These are phyloP conservation scores for Spathaspora passalidarum DNA, from an alignment of 805 yeast species.

Conservation along the genomic window DNA sequence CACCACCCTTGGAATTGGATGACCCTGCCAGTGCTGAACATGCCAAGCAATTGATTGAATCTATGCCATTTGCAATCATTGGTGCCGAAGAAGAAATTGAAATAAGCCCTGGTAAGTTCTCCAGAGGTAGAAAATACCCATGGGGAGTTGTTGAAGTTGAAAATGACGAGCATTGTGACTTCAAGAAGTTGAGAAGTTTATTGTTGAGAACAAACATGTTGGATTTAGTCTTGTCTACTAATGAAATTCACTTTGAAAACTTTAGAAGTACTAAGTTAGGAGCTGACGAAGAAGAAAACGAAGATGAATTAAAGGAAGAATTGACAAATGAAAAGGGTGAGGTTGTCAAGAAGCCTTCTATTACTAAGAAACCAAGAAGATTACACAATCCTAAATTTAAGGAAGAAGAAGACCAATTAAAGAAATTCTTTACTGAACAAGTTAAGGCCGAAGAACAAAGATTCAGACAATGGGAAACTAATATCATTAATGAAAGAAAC, in stretches of 20 bases:
- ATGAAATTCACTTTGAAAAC: constrained; percentile 77
- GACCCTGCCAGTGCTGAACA: constrained; percentile 78
- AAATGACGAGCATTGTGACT: constrained; percentile 82
- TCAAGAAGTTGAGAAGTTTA: constrained; percentile 74
- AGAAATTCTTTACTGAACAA: constrained; percentile 94
- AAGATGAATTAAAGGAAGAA: constrained; percentile 30
- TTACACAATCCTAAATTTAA: constrained; percentile 83
- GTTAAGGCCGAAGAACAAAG: constrained; percentile 94
- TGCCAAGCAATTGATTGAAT: constrained; percentile 72
- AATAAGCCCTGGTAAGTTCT: constrained; percentile 57
- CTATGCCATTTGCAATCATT: constrained; percentile 84
- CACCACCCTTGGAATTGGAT: constrained; percentile 76
- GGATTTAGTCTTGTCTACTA: constrained; percentile 75
- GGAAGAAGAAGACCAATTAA: constrained; percentile 92
- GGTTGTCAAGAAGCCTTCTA: constrained; percentile 23
- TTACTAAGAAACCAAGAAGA: constrained; percentile 50
- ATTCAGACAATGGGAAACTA: constrained; percentile 98
- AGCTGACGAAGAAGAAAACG: constrained; percentile 31
- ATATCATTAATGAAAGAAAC: constrained; percentile 91
- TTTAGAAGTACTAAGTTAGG: constrained; percentile 73
- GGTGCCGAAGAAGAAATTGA: constrained; percentile 74
- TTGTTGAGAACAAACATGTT: constrained; percentile 80
- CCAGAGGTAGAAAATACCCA: constrained; percentile 81
- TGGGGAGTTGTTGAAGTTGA: constrained; percentile 92
- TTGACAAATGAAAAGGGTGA: constrained; percentile 30